phyloP scores from a whole-genome alignment of 305 asterid genomes.

The Solanum hybrid region DNA sequence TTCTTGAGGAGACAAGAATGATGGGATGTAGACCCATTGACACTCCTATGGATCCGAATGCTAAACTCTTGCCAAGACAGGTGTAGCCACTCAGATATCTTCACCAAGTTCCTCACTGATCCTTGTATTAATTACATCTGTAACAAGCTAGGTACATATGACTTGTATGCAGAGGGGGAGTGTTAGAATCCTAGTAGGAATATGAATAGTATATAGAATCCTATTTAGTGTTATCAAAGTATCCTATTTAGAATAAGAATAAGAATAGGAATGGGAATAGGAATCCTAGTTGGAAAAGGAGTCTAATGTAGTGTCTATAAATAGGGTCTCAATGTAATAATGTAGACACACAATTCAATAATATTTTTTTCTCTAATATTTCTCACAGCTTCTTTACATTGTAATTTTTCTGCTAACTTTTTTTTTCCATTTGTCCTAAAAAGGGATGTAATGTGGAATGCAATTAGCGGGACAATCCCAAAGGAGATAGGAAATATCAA shows the following conservation, averaged over 20 bases:
- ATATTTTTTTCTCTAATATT: background rate
- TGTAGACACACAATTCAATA: background rate
- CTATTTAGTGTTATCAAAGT: background rate
- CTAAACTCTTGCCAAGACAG: background rate
- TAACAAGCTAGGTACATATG: background rate
- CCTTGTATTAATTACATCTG: background rate
- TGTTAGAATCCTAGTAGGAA: background rate
- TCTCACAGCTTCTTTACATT: background rate
- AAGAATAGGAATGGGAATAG: background rate
- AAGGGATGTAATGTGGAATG: conserved; percentile 95
- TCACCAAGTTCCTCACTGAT: background rate
- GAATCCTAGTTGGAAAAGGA: background rate
- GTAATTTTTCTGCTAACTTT: background rate
- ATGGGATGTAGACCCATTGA: background rate
- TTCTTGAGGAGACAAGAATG: background rate
- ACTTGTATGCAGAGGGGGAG: background rate
- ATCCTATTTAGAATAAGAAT: background rate
- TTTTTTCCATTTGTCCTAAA: conserved; percentile 8
- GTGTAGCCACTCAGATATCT: background rate
- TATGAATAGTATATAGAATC: background rate
- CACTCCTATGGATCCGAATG: background rate
- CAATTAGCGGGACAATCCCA: conserved; percentile 70
- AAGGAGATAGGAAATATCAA: conserved; percentile 71
- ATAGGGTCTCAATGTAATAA: background rate
- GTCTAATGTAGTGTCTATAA: background rate